A percentile compares a stretch with the other conserved stretches of the same genome.
Evolutionary conservation across 2,329 filamentous ascomycete genomes (phyloP).

Genomic region (Colletotrichum abscissum): DNA sequence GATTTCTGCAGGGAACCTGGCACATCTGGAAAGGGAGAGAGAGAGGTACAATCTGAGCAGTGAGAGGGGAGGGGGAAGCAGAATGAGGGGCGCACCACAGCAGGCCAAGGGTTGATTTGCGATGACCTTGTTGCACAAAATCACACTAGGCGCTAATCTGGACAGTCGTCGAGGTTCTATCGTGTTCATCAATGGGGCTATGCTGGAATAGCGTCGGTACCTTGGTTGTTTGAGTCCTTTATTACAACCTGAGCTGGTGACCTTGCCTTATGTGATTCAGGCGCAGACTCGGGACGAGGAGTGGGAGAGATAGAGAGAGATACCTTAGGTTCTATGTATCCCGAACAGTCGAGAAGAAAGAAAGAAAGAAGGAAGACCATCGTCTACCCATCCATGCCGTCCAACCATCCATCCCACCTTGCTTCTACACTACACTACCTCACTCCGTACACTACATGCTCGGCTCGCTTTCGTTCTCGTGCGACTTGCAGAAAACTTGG

Average conservation of each 20-base stretch:
- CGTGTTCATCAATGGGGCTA: background rate
- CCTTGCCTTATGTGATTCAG: background rate
- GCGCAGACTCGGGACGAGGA: background rate
- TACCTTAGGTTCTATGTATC: too few relatives aligned
- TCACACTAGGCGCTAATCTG: background rate
- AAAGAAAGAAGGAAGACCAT: background rate
- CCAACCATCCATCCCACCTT: background rate
- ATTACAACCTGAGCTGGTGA: background rate
- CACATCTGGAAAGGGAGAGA: background rate
- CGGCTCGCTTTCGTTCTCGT: conserved; percentile 21
- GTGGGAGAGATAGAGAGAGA: background rate
- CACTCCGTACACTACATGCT: background rate
- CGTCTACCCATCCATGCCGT: background rate
- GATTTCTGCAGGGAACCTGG: conserved; percentile 28
- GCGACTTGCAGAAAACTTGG: conserved; percentile 23
- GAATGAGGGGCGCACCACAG: background rate
- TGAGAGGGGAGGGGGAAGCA: background rate
- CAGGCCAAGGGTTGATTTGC: background rate
- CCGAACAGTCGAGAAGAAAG: background rate
- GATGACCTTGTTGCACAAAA: background rate
- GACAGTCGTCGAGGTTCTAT: background rate
- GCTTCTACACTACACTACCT: background rate
- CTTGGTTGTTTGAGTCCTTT: background rate
- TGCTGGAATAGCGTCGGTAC: background rate
- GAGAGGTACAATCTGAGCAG: background rate